Percentiles rank a stretch among this genome's conserved stretches.
These are phyloP conservation scores for Ophiostoma triangulosporum DNA, from an alignment of 2,329 filamentous ascomycete species.

Conservation along the genomic window DNA sequence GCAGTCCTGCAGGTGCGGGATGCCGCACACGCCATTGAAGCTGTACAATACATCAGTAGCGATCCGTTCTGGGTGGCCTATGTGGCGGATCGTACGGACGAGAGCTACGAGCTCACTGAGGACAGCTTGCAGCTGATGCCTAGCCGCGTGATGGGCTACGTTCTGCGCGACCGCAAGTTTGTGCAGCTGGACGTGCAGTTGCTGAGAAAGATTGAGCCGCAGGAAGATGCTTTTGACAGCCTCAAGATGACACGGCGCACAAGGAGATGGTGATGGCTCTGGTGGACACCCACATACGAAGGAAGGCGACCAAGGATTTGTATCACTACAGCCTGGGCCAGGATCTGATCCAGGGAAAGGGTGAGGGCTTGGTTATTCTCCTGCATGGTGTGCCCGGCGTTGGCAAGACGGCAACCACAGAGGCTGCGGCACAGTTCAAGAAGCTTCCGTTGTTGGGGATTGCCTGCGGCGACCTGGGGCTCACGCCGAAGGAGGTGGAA, in stretches of 20 bases:
- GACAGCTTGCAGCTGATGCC: conserved; percentile 12
- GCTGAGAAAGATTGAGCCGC: conserved; percentile 5
- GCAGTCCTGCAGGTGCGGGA: conserved; percentile 8
- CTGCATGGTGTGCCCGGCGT: conserved; percentile 35
- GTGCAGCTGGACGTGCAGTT: conserved; percentile 10
- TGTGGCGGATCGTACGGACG: conserved; percentile 2
- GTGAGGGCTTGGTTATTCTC: conserved; percentile 29
- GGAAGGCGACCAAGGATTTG: conserved; percentile 7
- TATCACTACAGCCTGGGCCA: conserved; percentile 12
- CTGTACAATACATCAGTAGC: conserved; percentile 1
- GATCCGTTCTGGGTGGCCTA: conserved; percentile 4
- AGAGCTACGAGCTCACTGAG: conserved; percentile 5
- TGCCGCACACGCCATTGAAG: conserved; percentile 6
- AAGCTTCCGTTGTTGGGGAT: conserved; percentile 33
- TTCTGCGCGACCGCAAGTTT: conserved; percentile 17
- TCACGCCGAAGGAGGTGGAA: conserved; percentile 24
- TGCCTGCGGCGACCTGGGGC: conserved; percentile 34
- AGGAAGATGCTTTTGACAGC: conserved; percentile 11
- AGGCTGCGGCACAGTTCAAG: conserved; percentile 24
- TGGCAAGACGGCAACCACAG: conserved; percentile 34
- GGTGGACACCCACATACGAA: conserved; percentile 12
- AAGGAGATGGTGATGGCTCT: conserved; percentile 15
- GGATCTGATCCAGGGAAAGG: conserved; percentile 33
- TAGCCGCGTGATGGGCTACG: conserved; percentile 15
- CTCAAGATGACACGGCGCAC: conserved; percentile 16